Evolutionary conservation across 306 rosid species (phyloP).

Genomic region (Citrullus mucosospermus): DNA sequence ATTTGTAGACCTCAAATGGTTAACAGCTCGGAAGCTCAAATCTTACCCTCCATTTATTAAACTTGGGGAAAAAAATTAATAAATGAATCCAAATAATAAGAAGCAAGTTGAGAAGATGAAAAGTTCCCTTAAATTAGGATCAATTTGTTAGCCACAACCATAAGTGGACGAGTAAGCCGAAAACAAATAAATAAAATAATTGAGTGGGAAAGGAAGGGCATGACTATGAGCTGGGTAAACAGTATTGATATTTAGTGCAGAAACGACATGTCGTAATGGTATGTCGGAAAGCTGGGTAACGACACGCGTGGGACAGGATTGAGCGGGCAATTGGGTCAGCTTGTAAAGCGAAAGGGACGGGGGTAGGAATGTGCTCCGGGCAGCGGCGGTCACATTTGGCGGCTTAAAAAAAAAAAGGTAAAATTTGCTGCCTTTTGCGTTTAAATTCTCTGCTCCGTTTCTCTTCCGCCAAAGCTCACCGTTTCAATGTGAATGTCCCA

Average conservation of each 20-base stretch:
- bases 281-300: background rate
- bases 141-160: too few species aligned
- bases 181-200: background rate
- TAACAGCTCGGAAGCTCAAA: too few species aligned
- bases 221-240: background rate
- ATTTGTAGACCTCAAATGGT: too few species aligned
- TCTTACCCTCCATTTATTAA: too few species aligned
- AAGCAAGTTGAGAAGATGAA: too few species aligned
- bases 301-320: background rate
- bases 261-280: conserved; percentile 5
- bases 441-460: background rate
- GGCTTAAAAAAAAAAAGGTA: background rate
- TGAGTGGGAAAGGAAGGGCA: background rate
- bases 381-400: background rate
- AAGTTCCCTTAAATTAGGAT: too few species aligned
- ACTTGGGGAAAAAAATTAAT: too few species aligned
- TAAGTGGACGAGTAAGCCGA: background rate
- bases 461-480: background rate
- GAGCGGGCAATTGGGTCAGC: background rate
- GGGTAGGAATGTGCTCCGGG: background rate
- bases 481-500: background rate
- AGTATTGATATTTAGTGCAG: background rate
- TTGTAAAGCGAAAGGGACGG: background rate
- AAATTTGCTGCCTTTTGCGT: background rate
- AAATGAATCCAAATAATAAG: too few species aligned